A percentile compares a stretch with the other conserved stretches of the same genome.
phyloP scores from a whole-genome alignment of 148 eudicot genomes.

The Vaccinium myrtillus region DNA sequence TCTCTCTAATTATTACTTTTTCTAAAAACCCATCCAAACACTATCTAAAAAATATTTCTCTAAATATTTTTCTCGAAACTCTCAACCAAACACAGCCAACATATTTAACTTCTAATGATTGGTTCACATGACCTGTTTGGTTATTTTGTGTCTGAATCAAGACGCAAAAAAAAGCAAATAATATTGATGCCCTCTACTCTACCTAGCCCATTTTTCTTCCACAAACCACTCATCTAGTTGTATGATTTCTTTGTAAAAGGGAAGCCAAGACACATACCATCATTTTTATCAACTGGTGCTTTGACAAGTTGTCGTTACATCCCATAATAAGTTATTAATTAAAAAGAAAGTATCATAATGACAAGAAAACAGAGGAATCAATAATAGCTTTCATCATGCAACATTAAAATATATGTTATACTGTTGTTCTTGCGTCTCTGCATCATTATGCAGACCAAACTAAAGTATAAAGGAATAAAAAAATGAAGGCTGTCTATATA shows the following conservation, averaged over 20 bases:
- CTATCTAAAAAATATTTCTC: too few relatives aligned
- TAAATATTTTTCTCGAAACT: too few relatives aligned
- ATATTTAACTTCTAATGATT: not conserved
- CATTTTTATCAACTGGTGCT: not conserved
- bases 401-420: not conserved
- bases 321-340: not conserved
- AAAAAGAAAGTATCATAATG: constrained; percentile 8
- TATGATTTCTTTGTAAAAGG: not conserved
- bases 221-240: not conserved
- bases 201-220: not conserved
- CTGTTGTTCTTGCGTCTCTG: not conserved
- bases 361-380: constrained; percentile 1
- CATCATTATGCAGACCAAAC: constrained; percentile 12
- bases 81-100: too few relatives aligned
- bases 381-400: not conserved
- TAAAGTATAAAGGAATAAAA: constrained; percentile 11
- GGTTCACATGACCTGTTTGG: not conserved
- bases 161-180: not conserved
- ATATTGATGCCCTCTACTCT: not conserved
- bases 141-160: not conserved
- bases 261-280: not conserved
- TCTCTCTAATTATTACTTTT: too few relatives aligned
- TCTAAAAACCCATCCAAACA: too few relatives aligned
- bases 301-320: not conserved
- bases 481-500: not conserved